Base-by-base conservation (phyloP, 2,329 filamentous ascomycete species). In the Aspergillus udagawae region DNA sequence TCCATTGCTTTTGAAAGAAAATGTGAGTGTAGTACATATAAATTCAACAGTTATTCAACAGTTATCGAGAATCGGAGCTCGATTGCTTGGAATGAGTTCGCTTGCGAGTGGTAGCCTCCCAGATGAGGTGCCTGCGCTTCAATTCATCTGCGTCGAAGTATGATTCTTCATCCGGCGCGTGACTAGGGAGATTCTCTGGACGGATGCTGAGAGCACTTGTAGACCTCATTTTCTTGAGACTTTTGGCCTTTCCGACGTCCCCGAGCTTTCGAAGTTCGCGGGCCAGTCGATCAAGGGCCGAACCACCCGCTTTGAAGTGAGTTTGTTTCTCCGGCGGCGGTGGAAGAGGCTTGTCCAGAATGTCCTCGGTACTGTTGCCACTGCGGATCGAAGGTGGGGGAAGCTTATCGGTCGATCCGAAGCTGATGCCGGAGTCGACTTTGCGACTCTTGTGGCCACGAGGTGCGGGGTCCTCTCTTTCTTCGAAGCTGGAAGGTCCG, bases 351-450 rank as follows among this genome's bases (percentile, higher is more conserved):
- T 79, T 75, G 64, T 80, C 74, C 56, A 70, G 25, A 20, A 67
- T 65, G 20, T 65, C 64, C 28, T 71, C 68, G 32, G 59, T 68
- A 51, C 69, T 69, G 52, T 52, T 64, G 57, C 66, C 70, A 62
- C 72, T 73, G 59, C 69, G 75, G 28, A 74, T 74, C 9, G 75
- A 77, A 21, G 75, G 71, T 29, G 72, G 71, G 29, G 73, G 69
- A 53, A 60, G 47, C 48, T 68, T 70, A 45, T 70, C 70, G 25
- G 68, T 62, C 1, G 74, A 74, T 51, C 75, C 77, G 64, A 87
- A 86, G 70, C 83, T 86, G 57, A 87, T 81, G 21, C 85, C 85
- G 3, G 85, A 87, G 67, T 87, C 85, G 23, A 81, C 82, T 71
- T 86, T 86, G 65, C 83, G 80, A 41, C 75, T 74, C 64, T 80